Base-by-base conservation (phyloP, 441 rosid species). In the Adansonia gregorii region DNA sequence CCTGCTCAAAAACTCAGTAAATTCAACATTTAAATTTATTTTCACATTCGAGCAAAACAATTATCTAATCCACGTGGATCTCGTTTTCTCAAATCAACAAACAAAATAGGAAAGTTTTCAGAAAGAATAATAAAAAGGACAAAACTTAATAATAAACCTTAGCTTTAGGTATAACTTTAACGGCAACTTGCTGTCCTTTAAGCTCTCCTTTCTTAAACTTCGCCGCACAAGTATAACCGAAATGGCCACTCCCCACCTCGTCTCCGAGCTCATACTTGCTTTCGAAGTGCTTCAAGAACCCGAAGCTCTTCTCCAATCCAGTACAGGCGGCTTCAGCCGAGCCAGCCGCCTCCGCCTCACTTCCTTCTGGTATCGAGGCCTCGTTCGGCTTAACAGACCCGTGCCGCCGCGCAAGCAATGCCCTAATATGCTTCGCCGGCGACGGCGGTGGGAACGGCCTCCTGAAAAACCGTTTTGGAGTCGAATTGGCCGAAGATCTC, bases 211-310 rank as follows among this genome's bases (percentile, higher is more conserved):
- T 94, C 90, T 93, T 94, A 59, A 91, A 86, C 92, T 85, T 93
- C 14, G 97, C 98, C 7, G 86, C 80, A 80, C 97, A 90, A 73
- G 98, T 94, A 73, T 93, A 93, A 8, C 97, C 97, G 72, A 94
- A 93, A 84, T 94, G 98, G 9, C 97, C 98, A 81, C 97, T 86
- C 74, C 97, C 97, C 3, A 94, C 92, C 79, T 93, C 97, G 41
- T 93, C 95, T 63, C 93, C 98, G 15, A 93, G 85, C 86, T 91
- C 97, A 48, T 89, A 94, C 87, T 93, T 94, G 74, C 83, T 89
- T 46, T 82, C 88, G 71, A 94, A 93, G 66, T 91, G 88, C 88
- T 88, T 91, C 0, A 95, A 88, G 83, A 93, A 93, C 8, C 96
- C 97, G 64, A 92, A 91, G 81, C 90, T 90, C 87, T 89, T 94